Evolutionary conservation across 306 rosid genomes (phyloP), one percentile per base, ranked within the genome.

Genomic region (Inga laurina): DNA sequence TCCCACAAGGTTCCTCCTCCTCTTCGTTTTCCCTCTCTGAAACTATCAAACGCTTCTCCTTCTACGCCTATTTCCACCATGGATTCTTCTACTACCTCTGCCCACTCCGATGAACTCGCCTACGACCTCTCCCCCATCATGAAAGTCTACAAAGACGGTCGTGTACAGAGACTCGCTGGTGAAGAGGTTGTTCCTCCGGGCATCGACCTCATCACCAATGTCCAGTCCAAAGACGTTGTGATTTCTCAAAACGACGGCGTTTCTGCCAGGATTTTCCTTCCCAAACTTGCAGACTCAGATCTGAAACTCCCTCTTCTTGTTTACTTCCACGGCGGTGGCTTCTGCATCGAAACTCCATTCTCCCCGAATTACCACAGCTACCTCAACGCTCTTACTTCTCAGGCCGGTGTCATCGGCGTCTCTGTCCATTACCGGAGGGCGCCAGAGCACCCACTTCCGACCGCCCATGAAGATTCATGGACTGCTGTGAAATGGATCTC

Each of bases 271-370:
- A 70, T 93, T 57, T 94, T 72, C 91, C 56, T 87, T 27, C 94
- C 97, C 44, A 90, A 85, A 79, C 8, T 74, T 12, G 39, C 21
- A 13, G 52, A 48, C 27, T 83, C 62, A 27, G 27, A 72, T 7
- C 82, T 73, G 6, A 91, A 88, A 84, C 89, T 94, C 65, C 98
- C 98, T 51, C 79, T 94, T 3, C 52, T 94, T 0, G 75, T 94
- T 11, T 94, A 92, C 82, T 52, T 90, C 30, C 98, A 94, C 46
- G 98, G 98, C 11, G 97, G 98, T 10, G 96, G 83, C 4, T 92
- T 94, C 86, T 71, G 87, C 81, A 81, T 94, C 46, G 97, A 91
- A 74, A 77, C 94, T 3, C 91, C 97, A 0, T 89, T 78, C 35
- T 92, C 92, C 1, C 82, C 91, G 0, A 74, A 56, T 19, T 94